phyloP scores from a whole-genome alignment of 2,329 filamentous ascomycete species.

The Chaetomiaceae sp. region DNA sequence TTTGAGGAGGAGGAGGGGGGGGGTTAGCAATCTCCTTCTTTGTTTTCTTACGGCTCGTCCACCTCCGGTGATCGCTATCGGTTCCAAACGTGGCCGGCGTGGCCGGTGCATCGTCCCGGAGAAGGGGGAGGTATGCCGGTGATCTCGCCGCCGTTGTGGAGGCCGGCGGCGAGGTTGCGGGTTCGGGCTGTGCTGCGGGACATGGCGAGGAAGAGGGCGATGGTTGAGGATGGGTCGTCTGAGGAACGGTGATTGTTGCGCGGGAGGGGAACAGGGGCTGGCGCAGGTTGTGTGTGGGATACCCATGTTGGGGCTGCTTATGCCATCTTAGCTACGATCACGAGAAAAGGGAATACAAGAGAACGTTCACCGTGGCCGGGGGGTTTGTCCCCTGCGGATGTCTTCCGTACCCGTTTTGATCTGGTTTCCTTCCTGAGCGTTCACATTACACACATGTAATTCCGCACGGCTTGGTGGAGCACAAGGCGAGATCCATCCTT shows the following conservation, averaged over 20 bases:
- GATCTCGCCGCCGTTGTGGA: too few relatives aligned
- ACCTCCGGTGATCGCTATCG: too few relatives aligned
- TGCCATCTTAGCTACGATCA: slow-evolving; percentile 15
- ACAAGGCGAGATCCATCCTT: slow-evolving; percentile 70
- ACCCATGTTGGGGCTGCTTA: slow-evolving; percentile 29
- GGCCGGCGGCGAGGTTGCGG: too few relatives aligned
- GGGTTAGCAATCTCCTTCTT: too few relatives aligned
- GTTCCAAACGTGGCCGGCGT: too few relatives aligned
- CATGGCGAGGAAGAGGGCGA: too few relatives aligned
- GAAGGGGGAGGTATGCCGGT: too few relatives aligned
- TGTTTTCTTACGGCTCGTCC: too few relatives aligned
- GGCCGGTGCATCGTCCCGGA: too few relatives aligned
- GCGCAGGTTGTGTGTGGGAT: slow-evolving; percentile 34
- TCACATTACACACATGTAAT: background rate
- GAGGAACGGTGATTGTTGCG: too few relatives aligned
- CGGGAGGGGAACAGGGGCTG: background rate
- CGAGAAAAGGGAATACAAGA: slow-evolving; percentile 10
- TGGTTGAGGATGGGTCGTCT: too few relatives aligned
- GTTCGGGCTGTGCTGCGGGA: too few relatives aligned
- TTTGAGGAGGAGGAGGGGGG: slow-evolving; percentile 41
- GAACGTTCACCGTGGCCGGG: slow-evolving; percentile 4
- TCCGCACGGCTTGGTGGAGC: slow-evolving; percentile 70
- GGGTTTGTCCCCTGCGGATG: background rate
- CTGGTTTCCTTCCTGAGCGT: slow-evolving; percentile 1
- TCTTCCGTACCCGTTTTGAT: slow-evolving; percentile 6